Evolutionary conservation across 139 green algal genomes (phyloP), one percentile per base, ranked within the genome.

Genomic region (Trebouxia sp.): DNA sequence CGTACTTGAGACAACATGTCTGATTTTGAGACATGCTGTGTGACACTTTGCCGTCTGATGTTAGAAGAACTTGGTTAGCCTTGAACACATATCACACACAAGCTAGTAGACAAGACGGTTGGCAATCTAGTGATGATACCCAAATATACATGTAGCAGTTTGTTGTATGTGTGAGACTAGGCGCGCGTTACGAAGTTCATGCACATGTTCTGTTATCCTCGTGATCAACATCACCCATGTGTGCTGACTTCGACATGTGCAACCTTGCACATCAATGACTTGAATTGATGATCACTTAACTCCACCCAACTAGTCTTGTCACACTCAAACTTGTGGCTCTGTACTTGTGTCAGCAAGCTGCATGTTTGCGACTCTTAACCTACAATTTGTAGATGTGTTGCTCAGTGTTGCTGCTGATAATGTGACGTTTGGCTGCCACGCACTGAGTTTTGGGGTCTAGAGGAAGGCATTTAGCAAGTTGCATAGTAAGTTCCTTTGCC

Each of bases 101-200:
- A 69, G 39, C 58, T 41, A 42, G 58, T 69, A n/a, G 58, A 69
- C 41, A 65, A 65, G 53, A 65, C 53, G 28, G 53, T 65, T 65
- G 53, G 53, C 53, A 65, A 65, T 65, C 53, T 65, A 65, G 22
- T 65, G 7, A 65, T 65, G 28, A 65, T 65, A 65, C 53, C 53
- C 15, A 65, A 65, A 65, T 69, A 69, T 28, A 69, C 58, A 28
- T 69, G 58, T 30, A 24, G 41, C 28, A 69, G 58, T 28, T 69
- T 42, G 30, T 30, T 69, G 30, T 69, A 69, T 69, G 30, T 69
- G 58, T 69, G 58, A 69, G 58, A 69, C 30, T 69, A 42, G 56
- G 53, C 22, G 53, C 22, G 22, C 32, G 24, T 26, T 24, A 32
- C 3, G 22, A 65, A 53, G 53, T 65, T 53, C 14, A 17, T 53